phyloP scores from a whole-genome alignment of 2,329 filamentous ascomycete species.

The Neofusicoccum laricinum region DNA sequence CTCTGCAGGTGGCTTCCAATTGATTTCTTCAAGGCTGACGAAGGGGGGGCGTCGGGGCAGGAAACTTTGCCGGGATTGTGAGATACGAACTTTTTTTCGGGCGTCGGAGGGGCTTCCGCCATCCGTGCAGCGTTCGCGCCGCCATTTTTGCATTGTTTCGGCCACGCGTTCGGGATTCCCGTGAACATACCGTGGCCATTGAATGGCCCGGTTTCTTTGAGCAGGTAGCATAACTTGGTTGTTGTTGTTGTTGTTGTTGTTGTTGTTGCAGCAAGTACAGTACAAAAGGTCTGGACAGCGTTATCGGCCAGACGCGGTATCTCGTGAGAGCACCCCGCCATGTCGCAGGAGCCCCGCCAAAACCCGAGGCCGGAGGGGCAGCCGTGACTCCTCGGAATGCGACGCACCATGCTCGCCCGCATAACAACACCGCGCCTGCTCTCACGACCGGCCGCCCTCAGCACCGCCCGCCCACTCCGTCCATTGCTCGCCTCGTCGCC shows the following conservation, averaged over 20 bases:
- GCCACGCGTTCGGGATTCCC: background rate
- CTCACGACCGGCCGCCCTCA: background rate
- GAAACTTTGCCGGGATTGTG: conserved; percentile 15
- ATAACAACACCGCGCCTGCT: conserved; percentile 8
- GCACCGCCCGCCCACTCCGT: background rate
- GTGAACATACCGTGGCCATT: background rate
- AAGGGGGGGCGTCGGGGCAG: background rate
- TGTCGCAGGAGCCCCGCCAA: background rate
- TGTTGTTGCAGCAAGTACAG: background rate
- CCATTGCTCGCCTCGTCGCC: background rate
- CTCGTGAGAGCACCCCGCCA: background rate
- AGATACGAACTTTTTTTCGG: background rate
- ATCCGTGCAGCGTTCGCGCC: background rate
- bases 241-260: background rate
- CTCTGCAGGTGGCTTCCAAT: conserved; percentile 1
- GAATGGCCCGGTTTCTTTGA: background rate
- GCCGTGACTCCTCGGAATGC: background rate
- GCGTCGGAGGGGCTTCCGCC: conserved; percentile 3
- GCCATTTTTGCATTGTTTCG: background rate
- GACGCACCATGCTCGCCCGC: background rate
- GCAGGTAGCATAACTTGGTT: background rate
- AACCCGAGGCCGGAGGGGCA: background rate
- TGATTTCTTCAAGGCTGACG: conserved; percentile 13
- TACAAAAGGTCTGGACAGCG: background rate
- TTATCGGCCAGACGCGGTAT: background rate